A percentile compares a stretch with the other conserved stretches of the same genome.
Evolutionary conservation across 768 basidiomycete genomes (phyloP).

Genomic region (Amanita inopinata): DNA sequence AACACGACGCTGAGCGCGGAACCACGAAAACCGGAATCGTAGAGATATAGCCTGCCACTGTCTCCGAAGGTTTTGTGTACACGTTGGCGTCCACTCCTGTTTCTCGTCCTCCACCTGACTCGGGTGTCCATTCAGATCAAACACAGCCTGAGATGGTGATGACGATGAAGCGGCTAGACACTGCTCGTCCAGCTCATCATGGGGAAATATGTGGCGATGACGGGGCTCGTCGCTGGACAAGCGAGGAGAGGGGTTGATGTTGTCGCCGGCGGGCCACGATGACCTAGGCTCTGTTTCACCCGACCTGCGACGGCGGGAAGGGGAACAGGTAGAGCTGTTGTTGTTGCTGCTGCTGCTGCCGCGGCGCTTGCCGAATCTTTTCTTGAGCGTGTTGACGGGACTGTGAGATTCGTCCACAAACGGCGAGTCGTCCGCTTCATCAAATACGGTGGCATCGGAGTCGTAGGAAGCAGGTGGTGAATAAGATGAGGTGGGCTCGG

Average conservation of each 20-base stretch:
- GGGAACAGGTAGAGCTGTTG: conserved; percentile 9
- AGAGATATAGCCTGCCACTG: conserved; percentile 56
- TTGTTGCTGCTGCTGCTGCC: conserved; percentile 10
- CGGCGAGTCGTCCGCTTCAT: conserved; percentile 20
- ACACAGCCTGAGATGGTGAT: background rate
- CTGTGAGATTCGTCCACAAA: conserved; percentile 18
- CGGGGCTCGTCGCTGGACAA: conserved; percentile 1
- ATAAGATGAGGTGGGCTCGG: conserved; percentile 14
- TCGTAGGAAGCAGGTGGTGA: conserved; percentile 20
- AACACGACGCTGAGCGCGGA: conserved; percentile 32
- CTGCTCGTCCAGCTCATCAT: conserved; percentile 7
- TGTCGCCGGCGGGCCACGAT: conserved; percentile 1
- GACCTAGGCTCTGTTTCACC: conserved; percentile 4
- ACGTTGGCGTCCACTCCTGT: conserved; percentile 41
- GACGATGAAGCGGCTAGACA: background rate
- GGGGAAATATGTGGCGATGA: conserved; percentile 1
- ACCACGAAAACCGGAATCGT: conserved; percentile 46
- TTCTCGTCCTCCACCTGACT: conserved; percentile 12
- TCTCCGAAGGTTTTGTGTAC: conserved; percentile 39
- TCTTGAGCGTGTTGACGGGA: conserved; percentile 12
- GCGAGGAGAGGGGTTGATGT: conserved; percentile 6
- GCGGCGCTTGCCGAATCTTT: conserved; percentile 11
- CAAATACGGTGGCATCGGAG: conserved; percentile 18
- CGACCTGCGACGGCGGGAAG: conserved; percentile 8
- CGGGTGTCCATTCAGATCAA: conserved; percentile 2